These are phyloP conservation scores for Amyloporia xantha DNA, from an alignment of 768 basidiomycete genomes.

Conservation along the genomic window DNA sequence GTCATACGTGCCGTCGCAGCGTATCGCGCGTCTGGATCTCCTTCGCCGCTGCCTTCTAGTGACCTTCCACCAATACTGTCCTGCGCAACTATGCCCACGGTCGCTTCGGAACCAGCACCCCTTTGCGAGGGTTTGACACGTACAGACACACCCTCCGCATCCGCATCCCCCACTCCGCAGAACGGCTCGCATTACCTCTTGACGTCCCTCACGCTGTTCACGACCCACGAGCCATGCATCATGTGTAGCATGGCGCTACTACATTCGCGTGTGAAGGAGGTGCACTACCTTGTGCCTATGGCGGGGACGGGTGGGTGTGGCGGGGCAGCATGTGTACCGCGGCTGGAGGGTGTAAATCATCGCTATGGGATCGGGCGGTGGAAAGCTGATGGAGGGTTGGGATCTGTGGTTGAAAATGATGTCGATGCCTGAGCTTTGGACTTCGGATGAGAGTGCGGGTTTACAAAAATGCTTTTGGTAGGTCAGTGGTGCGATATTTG, in stretches of 20 bases:
- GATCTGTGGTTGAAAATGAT: neutral
- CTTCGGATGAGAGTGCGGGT: too few relatives aligned
- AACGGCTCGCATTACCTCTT: conserved; percentile 86
- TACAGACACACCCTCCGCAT: neutral
- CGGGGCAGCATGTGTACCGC: conserved; percentile 65
- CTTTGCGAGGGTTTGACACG: neutral
- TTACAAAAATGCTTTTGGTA: too few relatives aligned
- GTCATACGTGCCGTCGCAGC: conserved; percentile 63
- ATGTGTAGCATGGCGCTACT: conserved; percentile 97
- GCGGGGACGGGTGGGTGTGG: conserved; percentile 83
- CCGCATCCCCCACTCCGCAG: neutral
- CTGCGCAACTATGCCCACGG: neutral
- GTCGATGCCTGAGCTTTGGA: too few relatives aligned
- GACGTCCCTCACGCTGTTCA: conserved; percentile 77
- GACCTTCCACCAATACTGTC: conserved; percentile 1
- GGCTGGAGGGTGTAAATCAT: conserved; percentile 85
- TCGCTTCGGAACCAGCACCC: neutral
- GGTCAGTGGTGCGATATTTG: too few relatives aligned
- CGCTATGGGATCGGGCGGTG: conserved; percentile 71
- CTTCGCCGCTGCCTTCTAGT: neutral
- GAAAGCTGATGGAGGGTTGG: conserved; percentile 29
- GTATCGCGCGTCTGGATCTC: conserved; percentile 36
- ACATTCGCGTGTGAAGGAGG: conserved; percentile 88
- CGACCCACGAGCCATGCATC: conserved; percentile 94
- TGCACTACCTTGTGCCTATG: conserved; percentile 72